Evolutionary conservation across 345 rosid species (phyloP).

Genomic region (Viola odorata): DNA sequence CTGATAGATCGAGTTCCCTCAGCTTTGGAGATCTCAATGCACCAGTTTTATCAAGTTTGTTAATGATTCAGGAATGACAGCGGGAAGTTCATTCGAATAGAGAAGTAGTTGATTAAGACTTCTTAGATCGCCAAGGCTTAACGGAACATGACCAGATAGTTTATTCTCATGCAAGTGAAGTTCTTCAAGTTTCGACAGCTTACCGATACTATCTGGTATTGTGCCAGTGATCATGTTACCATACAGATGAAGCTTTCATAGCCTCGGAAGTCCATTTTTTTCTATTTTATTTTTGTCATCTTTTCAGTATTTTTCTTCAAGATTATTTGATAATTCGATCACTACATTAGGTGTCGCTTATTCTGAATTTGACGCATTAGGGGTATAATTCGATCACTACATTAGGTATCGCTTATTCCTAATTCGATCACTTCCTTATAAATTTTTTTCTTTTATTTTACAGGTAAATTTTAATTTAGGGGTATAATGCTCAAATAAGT

Average conservation of each 20-base stretch:
- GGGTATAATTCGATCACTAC: no score
- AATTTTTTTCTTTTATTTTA: no score
- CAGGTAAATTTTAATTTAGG: no score
- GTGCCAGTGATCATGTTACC: constrained; percentile 45
- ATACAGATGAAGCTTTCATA: constrained; percentile 34
- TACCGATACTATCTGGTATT: constrained; percentile 45
- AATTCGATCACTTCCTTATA: no score
- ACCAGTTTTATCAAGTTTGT: constrained; percentile 34
- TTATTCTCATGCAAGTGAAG: constrained; percentile 45
- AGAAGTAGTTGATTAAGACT: constrained; percentile 35
- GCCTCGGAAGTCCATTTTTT: constrained; percentile 21
- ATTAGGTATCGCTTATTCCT: no score
- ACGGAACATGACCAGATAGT: constrained; percentile 40
- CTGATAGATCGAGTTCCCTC: constrained; percentile 41
- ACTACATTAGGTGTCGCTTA: no score
- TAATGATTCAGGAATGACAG: constrained; percentile 33
- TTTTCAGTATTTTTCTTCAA: no score
- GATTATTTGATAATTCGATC: no score
- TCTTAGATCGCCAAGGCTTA: constrained; percentile 32
- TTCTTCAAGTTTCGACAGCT: constrained; percentile 39
- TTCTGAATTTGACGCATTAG: no score
- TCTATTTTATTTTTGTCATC: no score
- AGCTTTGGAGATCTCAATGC: constrained; percentile 44
- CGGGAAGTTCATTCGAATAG: constrained; percentile 37
- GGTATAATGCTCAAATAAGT: no score